Evolutionary conservation across 495 filamentous ascomycete genomes (phyloP).

Genomic region (Pseudevernia furfuracea): DNA sequence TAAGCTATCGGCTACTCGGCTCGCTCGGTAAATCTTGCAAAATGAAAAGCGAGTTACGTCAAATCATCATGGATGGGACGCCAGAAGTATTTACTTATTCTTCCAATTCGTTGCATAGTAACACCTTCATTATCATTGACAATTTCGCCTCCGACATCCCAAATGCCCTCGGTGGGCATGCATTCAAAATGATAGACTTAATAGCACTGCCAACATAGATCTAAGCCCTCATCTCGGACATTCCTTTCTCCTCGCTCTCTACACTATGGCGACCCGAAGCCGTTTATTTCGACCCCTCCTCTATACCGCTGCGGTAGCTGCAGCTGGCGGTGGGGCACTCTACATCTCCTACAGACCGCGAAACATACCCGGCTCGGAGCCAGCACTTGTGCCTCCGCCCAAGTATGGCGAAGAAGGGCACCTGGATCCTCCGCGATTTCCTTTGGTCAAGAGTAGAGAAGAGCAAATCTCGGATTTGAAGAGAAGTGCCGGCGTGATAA

Average conservation of each 20-base stretch:
- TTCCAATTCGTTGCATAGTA: neutral
- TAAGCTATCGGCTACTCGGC: no score
- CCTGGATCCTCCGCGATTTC: constrained; percentile 75
- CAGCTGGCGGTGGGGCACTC: constrained; percentile 54
- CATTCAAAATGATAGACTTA: neutral
- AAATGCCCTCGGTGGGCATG: neutral
- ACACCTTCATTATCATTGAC: neutral
- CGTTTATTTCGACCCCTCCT: constrained; percentile 52
- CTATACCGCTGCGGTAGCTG: constrained; percentile 53
- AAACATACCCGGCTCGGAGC: constrained; percentile 77
- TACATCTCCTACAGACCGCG: constrained; percentile 77
- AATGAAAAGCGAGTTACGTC: neutral
- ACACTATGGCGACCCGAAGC: constrained; percentile 24
- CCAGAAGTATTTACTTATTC: neutral
- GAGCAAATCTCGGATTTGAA: constrained; percentile 50
- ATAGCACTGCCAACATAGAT: neutral
- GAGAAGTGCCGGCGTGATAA: constrained; percentile 26
- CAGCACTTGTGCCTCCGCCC: constrained; percentile 71
- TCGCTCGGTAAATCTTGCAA: neutral
- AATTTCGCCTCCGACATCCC: neutral
- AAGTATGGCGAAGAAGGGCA: constrained; percentile 70
- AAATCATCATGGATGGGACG: neutral
- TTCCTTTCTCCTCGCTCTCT: neutral
- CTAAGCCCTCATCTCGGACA: neutral
- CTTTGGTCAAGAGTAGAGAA: constrained; percentile 59